phyloP scores from a whole-genome alignment of 2,329 filamentous ascomycete species.

The Drechslerella coelobrocha region DNA sequence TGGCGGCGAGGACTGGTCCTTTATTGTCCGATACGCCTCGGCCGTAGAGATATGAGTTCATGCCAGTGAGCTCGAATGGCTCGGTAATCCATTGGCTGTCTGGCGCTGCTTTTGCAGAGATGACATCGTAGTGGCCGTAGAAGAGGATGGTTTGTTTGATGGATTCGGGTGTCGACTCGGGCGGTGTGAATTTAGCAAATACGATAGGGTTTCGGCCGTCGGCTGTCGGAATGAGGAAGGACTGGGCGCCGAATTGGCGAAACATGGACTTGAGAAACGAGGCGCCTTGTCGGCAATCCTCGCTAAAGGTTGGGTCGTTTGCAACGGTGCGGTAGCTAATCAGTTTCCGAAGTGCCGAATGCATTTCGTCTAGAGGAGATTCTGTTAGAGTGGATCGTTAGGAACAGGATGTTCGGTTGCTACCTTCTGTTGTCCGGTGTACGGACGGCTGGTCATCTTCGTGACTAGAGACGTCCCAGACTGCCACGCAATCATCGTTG shows the following conservation, averaged over 20 bases:
- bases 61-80: constrained; percentile 86
- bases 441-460: constrained; percentile 36
- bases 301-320: constrained; percentile 80
- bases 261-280: constrained; percentile 89
- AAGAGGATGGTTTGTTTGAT: constrained; percentile 83
- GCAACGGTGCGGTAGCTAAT: constrained; percentile 92
- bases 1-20: constrained; percentile 88
- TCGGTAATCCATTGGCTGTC: constrained; percentile 83
- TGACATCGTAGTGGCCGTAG: constrained; percentile 98
- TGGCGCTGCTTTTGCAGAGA: constrained; percentile 71
- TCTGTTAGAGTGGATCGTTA: constrained; percentile 52
- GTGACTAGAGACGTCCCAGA: constrained; percentile 75
- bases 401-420: constrained; percentile 58
- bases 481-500: constrained; percentile 85
- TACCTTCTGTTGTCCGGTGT: constrained; percentile 39
- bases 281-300: constrained; percentile 90
- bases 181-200: constrained; percentile 81
- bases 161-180: constrained; percentile 62
- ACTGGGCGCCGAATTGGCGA: constrained; percentile 86
- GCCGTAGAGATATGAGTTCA: constrained; percentile 91
- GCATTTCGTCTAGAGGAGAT: constrained; percentile 62
- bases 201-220: constrained; percentile 89
- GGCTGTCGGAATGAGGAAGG: constrained; percentile 85
- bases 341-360: constrained; percentile 81
- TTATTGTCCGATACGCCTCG: constrained; percentile 98